Evolutionary conservation across 2,329 filamentous ascomycete species (phyloP).

Genomic region (Aspergillus terreus): DNA sequence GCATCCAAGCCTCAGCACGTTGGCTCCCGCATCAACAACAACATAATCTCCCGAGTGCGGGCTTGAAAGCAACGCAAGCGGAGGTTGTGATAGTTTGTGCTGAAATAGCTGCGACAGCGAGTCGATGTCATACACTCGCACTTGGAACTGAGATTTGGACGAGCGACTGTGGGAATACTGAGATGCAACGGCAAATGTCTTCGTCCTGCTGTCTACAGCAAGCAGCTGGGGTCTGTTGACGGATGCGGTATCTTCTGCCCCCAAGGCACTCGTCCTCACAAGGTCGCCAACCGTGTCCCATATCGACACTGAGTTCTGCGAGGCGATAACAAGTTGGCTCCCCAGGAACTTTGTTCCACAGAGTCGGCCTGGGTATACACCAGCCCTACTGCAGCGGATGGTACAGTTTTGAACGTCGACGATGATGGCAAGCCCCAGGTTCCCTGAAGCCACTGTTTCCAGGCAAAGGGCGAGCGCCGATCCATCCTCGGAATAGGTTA

Average conservation of each 20-base stretch:
- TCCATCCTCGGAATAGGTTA: conserved; percentile 80
- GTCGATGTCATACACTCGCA: conserved; percentile 66
- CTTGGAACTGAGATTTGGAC: conserved; percentile 27
- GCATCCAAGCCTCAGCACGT: conserved; percentile 53
- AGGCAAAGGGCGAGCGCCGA: conserved; percentile 69
- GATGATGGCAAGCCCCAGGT: conserved; percentile 65
- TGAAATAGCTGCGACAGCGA: conserved; percentile 58
- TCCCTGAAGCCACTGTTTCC: conserved; percentile 38
- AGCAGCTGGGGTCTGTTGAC: conserved; percentile 40
- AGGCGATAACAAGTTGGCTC: conserved; percentile 71
- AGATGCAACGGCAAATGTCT: conserved; percentile 64
- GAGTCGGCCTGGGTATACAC: conserved; percentile 63
- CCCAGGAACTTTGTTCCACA: conserved; percentile 68
- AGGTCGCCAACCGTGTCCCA: conserved; percentile 82
- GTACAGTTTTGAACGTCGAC: conserved; percentile 68
- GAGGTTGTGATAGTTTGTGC: conserved; percentile 51
- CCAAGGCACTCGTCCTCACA: conserved; percentile 63
- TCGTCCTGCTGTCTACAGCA: conserved; percentile 63
- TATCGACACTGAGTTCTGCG: conserved; percentile 64
- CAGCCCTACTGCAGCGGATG: conserved; percentile 64
- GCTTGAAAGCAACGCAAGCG: conserved; percentile 65
- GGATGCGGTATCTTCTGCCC: conserved; percentile 6
- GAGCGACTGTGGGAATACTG: conserved; percentile 7
- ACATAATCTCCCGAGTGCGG: conserved; percentile 68
- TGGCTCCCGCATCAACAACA: conserved; percentile 69